Base-by-base conservation (phyloP, 164 flowering plant species). In the Kalanchoe fedtschenkoi region DNA sequence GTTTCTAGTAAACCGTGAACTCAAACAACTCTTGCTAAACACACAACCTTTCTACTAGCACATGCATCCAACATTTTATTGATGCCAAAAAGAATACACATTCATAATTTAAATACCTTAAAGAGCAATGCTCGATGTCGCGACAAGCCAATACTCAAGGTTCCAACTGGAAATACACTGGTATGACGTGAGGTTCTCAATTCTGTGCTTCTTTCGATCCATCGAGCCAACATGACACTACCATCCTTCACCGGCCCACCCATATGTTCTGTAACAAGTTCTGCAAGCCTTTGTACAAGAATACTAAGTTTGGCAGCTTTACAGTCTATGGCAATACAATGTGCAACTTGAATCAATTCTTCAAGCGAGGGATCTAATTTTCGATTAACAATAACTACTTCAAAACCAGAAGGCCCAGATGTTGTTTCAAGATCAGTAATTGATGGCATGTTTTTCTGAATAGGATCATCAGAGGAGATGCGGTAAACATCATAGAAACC, bases 61-160 rank as follows among this genome's bases (percentile, higher is more conserved):
- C 29, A 34, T 33, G 41, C 61, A 58, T 19, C 22, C 41, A 58
- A 58, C 16, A 58, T n/a, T 17, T 16, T 34, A 58, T 32, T 14
- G 28, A 51, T 29, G 39, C 1, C 19, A 34, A 34, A 2, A 34
- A 22, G 3, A 47, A 26, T 17, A 29, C 33, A 47, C 35, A 58
- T 28, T 22, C 26, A 13, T 26, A 26, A 11, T 16, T 26, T 34
- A 34, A 77, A 70, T 19, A 87, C 99, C 97, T 95, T 95, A 72
- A 95, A 95, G 68, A 95, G 99, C 75, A 95, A 79, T 67, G 99
- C 95, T 33, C 99, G 88, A 51, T 95, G 99, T 19, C 97, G 83
- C 22, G 95, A 89, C 19, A 91, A 68, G 51, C 99, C 99, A 65
- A 88, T 68, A 70, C 77, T 86, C 64, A 91, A 68, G 70, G 90